Base-by-base conservation (phyloP, 306 rosid genomes). In the Gastrolobium bilobum region DNA sequence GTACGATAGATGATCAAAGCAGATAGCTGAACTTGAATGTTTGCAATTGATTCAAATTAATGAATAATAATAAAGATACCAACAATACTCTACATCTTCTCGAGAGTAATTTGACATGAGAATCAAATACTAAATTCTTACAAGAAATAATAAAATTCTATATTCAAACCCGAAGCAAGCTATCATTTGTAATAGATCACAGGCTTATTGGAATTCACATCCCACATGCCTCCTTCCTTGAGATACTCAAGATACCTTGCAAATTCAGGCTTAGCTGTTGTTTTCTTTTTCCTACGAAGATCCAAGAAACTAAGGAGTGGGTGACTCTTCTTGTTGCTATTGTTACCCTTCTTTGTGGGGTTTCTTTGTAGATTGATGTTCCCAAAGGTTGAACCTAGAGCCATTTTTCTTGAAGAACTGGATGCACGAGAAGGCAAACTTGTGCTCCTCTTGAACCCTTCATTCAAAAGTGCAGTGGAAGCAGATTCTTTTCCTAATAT, bases 181-280 rank as follows among this genome's bases (percentile, higher is more conserved):
- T n/a, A 75, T 86, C 87, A 88, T 13, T 33, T 85, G 75, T 88
- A 88, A 81, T 87, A 43, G 37, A 90, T 90, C 8, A 90, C 87
- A 63, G 95, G 95, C 64, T 77, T 86, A 79, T 85, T 88, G 50
- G 91, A 77, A 11, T 73, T 87, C 60, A 63, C 70, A 80, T 88
- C 91, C 92, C 92, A 90, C 68, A 85, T 46, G 75, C 95, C 95
- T 70, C 91, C 95, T 72, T 90, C 95, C 76, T 85, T 90, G 38
- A 90, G 72, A 79, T 88, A 88, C 83, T 90, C 88, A 50, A 88
- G 50, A 76, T 88, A 90, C 84, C 92, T 90, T 0, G 88, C 68
- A 71, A 88, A 86, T 71, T 90, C 95, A 15, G 95, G 95, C 71
- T 61, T 90, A 4, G 92, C 86, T 2, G 95, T 88, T 29, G 92